phyloP scores from a whole-genome alignment of 2,329 filamentous ascomycete genomes.

The Alternaria rosae region DNA sequence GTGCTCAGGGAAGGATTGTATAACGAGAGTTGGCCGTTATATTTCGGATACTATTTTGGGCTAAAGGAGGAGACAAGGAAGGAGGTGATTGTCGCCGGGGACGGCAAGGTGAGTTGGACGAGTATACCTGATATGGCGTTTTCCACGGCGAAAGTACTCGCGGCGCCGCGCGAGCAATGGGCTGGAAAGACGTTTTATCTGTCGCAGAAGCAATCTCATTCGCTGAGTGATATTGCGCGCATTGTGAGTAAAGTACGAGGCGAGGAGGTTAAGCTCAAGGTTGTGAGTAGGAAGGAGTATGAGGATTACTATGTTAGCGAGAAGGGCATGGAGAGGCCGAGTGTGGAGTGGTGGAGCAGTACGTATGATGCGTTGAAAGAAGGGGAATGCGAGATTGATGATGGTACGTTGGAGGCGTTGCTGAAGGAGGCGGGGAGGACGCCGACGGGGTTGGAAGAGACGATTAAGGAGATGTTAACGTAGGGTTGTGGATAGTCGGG shows the following conservation, averaged over 20 bases:
- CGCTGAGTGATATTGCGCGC: slow-evolving; percentile 38
- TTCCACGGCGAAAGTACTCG: slow-evolving; percentile 52
- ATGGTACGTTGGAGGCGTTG: slow-evolving; percentile 51
- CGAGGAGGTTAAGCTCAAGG: slow-evolving; percentile 44
- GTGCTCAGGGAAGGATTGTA: slow-evolving; percentile 56
- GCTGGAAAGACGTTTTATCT: slow-evolving; percentile 52
- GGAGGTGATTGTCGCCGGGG: slow-evolving; percentile 52
- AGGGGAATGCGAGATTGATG: slow-evolving; percentile 53
- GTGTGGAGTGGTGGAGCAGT: slow-evolving; percentile 57
- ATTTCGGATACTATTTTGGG: slow-evolving; percentile 54
- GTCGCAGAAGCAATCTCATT: slow-evolving; percentile 37
- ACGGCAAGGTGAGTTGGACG: slow-evolving; percentile 55
- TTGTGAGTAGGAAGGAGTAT: slow-evolving; percentile 51
- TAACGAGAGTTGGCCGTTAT: slow-evolving; percentile 58
- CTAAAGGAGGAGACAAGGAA: slow-evolving; percentile 44
- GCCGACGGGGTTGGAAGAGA: slow-evolving; percentile 51
- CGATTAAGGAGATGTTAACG: slow-evolving; percentile 52
- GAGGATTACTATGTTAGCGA: slow-evolving; percentile 52
- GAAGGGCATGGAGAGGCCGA: slow-evolving; percentile 44
- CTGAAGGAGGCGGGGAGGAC: slow-evolving; percentile 44
- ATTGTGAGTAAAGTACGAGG: slow-evolving; percentile 38
- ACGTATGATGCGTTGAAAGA: slow-evolving; percentile 55
- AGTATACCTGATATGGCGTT: slow-evolving; percentile 54
- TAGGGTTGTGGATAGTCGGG: background rate
- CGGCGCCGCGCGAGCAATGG: slow-evolving; percentile 41